Evolutionary conservation across 176 grass and related monocot species (phyloP), one percentile per base, ranked within the genome.

Genomic region (Elaeis guineensis): DNA sequence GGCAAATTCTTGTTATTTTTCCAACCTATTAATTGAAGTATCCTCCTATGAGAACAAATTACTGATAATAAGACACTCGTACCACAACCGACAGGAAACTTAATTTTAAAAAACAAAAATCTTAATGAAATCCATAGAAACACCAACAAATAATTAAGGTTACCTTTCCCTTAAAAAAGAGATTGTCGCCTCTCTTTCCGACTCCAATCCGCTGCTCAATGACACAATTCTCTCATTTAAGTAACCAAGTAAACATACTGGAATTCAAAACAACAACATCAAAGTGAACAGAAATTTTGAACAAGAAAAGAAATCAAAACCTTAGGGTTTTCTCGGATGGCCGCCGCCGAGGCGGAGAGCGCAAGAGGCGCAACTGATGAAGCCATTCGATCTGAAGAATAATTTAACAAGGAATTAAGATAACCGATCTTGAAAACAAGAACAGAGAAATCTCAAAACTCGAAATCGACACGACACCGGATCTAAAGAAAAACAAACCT

Each of bases 161-260:
- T 56, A 69, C 63, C 30, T 52, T 76, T 59, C 63, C 35, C 14
- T 55, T 67, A 11, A 62, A 17, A 23, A 59, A 77, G 49, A 77
- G 49, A 69, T 69, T n/a, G 52, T 3, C 25, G 23, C 25, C 57
- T 44, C 74, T 51, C 55, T 62, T 56, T 16, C 56, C 17, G 54
- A 23, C 48, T 53, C 74, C 64, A 39, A 63, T 61, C 5, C 24
- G 15, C 63, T 69, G 48, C 65, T 62, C 51, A 69, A 77, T 18
- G 2, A 56, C 55, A 67, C 35, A 14, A 39, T 14, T 44, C 35
- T 44, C 35, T 14, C 35, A 44, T 44, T 14, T 12, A 28, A 35
- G 57, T 35, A 57, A 23, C 61, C 19, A 18, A 20, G 51, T 50
- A 19, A 32, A 54, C 12, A 50, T 3, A 55, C 50, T 54, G 30